Conservation (phyloP, 352 stramenopile species). For the Phytophthora podocarpi region DNA sequence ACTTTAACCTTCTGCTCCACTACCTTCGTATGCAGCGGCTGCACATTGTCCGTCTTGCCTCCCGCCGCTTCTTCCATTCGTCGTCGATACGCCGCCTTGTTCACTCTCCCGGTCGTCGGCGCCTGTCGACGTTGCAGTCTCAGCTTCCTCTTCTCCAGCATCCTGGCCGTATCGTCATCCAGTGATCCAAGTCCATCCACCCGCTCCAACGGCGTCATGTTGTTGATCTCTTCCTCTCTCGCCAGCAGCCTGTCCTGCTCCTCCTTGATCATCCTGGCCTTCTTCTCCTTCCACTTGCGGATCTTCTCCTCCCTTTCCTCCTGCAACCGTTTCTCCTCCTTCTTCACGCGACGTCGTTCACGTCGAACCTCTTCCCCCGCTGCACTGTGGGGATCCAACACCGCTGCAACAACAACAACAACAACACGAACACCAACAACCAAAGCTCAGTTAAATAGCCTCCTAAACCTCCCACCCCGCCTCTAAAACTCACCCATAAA, state of each 20-base stretch:
- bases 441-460: background rate
- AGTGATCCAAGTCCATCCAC: conserved; percentile 68
- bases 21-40: conserved; percentile 63
- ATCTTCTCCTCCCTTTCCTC: conserved; percentile 69
- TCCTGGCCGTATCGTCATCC: conserved; percentile 72
- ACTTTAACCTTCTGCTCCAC: conserved; percentile 71
- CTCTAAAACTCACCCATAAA: conserved; percentile 49
- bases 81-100: conserved; percentile 78
- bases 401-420: conserved; percentile 48
- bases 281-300: conserved; percentile 71
- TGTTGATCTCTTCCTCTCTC: conserved; percentile 70
- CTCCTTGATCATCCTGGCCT: conserved; percentile 54
- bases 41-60: conserved; percentile 81
- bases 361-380: conserved; percentile 61
- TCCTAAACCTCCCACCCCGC: too few relatives aligned
- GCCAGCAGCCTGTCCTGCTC: conserved; percentile 59
- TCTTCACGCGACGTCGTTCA: conserved; percentile 59
- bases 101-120: conserved; percentile 70
- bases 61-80: conserved; percentile 76
- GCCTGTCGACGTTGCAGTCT: conserved; percentile 71
- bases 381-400: conserved; percentile 70
- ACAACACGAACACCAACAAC: background rate
- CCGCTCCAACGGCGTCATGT: conserved; percentile 78
- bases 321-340: conserved; percentile 65
- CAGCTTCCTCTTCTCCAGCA: conserved; percentile 81